Percentiles rank a stretch among this genome's conserved stretches.
phyloP scores from a whole-genome alignment of 495 filamentous ascomycete species.

The Penicillium mononematosum region DNA sequence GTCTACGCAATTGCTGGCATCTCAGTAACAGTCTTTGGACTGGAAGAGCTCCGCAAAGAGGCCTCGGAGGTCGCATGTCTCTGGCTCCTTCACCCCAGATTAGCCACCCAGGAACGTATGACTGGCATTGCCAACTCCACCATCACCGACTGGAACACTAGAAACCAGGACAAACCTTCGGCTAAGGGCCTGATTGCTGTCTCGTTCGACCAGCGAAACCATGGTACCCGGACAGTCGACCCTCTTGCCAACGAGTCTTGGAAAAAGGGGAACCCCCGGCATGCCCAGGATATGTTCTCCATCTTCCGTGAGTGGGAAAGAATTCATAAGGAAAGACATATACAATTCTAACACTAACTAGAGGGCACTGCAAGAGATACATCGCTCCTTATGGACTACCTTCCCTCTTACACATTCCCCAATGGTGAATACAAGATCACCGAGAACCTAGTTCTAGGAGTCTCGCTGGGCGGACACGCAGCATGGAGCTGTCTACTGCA shows the following conservation, averaged over 20 bases:
- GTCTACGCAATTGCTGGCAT: slow-evolving; percentile 73
- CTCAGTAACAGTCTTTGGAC: slow-evolving; percentile 71
- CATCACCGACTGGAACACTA: slow-evolving; percentile 60
- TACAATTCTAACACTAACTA: slow-evolving; percentile 17
- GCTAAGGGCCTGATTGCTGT: slow-evolving; percentile 67
- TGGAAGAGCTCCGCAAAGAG: slow-evolving; percentile 62
- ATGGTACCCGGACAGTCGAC: slow-evolving; percentile 68
- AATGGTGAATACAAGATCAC: slow-evolving; percentile 52
- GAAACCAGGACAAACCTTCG: slow-evolving; percentile 19
- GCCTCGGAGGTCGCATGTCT: slow-evolving; percentile 62
- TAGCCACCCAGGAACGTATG: slow-evolving; percentile 70
- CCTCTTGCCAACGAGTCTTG: slow-evolving; percentile 66
- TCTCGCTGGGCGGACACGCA: slow-evolving; percentile 85
- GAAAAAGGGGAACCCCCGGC: slow-evolving; percentile 73
- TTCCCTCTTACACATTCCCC: slow-evolving; percentile 73
- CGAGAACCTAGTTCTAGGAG: slow-evolving; percentile 71
- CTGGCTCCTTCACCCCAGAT: slow-evolving; percentile 84
- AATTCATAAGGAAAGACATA: not conserved
- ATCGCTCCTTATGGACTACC: slow-evolving; percentile 64
- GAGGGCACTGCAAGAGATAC: slow-evolving; percentile 76
- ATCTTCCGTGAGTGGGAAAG: slow-evolving; percentile 49
- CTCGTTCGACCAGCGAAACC: slow-evolving; percentile 87
- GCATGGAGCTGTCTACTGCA: slow-evolving; percentile 79
- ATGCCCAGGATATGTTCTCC: slow-evolving; percentile 87
- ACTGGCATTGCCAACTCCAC: slow-evolving; percentile 50